Evolutionary conservation across 1,139 yeast genomes (phyloP).

Genomic region (Blastobotrys ciferrii): DNA sequence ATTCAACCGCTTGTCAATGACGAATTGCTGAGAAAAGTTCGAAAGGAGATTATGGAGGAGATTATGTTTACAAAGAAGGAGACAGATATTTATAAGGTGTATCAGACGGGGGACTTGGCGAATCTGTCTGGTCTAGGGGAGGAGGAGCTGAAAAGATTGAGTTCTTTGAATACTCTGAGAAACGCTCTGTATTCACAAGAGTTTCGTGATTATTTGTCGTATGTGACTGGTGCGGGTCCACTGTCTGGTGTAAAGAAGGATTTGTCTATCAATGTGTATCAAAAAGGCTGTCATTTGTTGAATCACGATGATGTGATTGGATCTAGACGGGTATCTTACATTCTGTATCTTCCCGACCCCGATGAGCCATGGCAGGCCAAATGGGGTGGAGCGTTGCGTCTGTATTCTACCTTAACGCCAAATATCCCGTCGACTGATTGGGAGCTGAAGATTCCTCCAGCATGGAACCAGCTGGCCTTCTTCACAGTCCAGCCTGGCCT

Average conservation of each 20-base stretch:
- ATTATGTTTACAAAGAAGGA: slow-evolving; percentile 92
- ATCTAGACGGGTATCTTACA: slow-evolving; percentile 87
- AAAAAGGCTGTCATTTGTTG: slow-evolving; percentile 87
- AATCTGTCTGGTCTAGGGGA: slow-evolving; percentile 82
- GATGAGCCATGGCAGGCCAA: slow-evolving; percentile 80
- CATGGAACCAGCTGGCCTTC: slow-evolving; percentile 93
- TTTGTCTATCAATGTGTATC: slow-evolving; percentile 87
- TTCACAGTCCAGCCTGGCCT: slow-evolving; percentile 95
- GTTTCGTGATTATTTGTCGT: slow-evolving; percentile 79
- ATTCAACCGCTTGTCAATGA: slow-evolving; percentile 74
- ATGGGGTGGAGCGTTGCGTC: slow-evolving; percentile 89
- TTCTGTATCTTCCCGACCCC: slow-evolving; percentile 89
- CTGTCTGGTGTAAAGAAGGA: slow-evolving; percentile 87
- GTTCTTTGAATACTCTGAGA: slow-evolving; percentile 71
- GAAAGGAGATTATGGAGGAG: slow-evolving; percentile 77
- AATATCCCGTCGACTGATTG: slow-evolving; percentile 87
- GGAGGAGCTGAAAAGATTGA: slow-evolving; percentile 70
- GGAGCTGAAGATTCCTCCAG: slow-evolving; percentile 72
- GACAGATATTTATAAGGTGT: slow-evolving; percentile 93
- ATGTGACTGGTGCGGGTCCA: slow-evolving; percentile 84
- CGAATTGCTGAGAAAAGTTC: slow-evolving; percentile 68
- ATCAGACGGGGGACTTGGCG: slow-evolving; percentile 93
- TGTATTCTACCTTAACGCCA: slow-evolving; percentile 82
- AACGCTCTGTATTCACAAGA: slow-evolving; percentile 84
- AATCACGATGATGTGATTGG: slow-evolving; percentile 99